Percentiles rank a stretch among this genome's conserved stretches.
Conservation (phyloP, 306 rosid genomes). For the Vigna angularis region DNA sequence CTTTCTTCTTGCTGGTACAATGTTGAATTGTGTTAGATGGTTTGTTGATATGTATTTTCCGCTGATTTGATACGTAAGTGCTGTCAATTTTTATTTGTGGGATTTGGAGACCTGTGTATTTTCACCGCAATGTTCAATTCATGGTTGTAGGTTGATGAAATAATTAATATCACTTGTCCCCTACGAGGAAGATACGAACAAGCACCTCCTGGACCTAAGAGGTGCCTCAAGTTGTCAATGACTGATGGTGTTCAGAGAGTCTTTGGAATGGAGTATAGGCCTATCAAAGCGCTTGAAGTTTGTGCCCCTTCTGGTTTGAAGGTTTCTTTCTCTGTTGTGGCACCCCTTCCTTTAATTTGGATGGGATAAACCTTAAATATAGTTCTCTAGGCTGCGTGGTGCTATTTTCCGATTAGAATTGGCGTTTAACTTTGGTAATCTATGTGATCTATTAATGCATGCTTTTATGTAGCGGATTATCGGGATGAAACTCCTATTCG, state of each 20-base stretch:
- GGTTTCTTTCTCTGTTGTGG: slow-evolving; percentile 46
- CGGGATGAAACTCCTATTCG: neutral
- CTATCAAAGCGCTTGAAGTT: slow-evolving; percentile 78
- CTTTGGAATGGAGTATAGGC: slow-evolving; percentile 91
- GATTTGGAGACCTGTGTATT: neutral
- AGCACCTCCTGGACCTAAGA: slow-evolving; percentile 69
- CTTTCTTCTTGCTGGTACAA: neutral
- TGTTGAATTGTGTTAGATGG: neutral
- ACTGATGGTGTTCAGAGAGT: slow-evolving; percentile 89
- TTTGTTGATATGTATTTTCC: neutral
- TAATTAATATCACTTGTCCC: slow-evolving; percentile 70
- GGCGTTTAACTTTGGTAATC: neutral
- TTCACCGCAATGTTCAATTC: neutral
- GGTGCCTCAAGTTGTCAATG: slow-evolving; percentile 89
- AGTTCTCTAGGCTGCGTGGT: neutral
- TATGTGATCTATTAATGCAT: neutral
- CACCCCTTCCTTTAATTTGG: neutral
- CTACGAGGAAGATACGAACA: slow-evolving; percentile 72
- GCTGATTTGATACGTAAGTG: neutral
- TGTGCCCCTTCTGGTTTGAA: slow-evolving; percentile 85
- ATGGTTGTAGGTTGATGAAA: slow-evolving; percentile 75
- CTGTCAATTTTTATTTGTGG: neutral
- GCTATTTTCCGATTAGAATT: neutral
- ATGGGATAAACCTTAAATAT: neutral
- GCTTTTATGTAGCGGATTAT: neutral